These are phyloP conservation scores for Pachyrhizus erosus DNA, from an alignment of 306 rosid species.

Conservation along the genomic window DNA sequence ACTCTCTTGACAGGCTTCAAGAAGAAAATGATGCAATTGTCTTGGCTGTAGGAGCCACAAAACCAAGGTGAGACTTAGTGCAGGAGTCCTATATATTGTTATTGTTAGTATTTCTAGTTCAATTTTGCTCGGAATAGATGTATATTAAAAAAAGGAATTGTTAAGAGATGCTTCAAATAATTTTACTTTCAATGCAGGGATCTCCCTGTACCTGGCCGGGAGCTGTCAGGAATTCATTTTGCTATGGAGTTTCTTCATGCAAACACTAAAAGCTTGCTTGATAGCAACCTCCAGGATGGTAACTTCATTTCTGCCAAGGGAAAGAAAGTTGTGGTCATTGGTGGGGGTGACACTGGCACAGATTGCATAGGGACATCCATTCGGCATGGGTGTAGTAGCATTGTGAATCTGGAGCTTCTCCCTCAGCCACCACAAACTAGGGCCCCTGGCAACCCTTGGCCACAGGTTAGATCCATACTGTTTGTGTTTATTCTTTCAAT, in stretches of 20 bases:
- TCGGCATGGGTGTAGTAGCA: conserved; percentile 29
- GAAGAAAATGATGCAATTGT: conserved; percentile 45
- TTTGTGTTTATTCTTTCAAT: neutral
- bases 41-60: conserved; percentile 93
- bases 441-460: conserved; percentile 20
- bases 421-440: conserved; percentile 22
- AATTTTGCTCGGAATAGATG: conserved; percentile 17
- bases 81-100: neutral
- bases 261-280: conserved; percentile 96
- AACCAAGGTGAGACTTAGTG: conserved; percentile 73
- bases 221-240: conserved; percentile 64
- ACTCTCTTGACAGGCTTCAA: conserved; percentile 14
- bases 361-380: conserved; percentile 94
- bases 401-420: conserved; percentile 14
- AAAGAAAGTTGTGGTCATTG: conserved; percentile 24
- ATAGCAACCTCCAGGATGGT: conserved; percentile 61
- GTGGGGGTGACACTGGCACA: conserved; percentile 24
- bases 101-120: neutral
- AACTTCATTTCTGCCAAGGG: conserved; percentile 18
- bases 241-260: conserved; percentile 98
- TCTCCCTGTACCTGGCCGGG: conserved; percentile 23
- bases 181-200: conserved; percentile 2
- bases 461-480: conserved; percentile 12
- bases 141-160: neutral
- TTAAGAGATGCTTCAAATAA: neutral